Percentiles rank a stretch among this genome's conserved stretches.
These are phyloP conservation scores for Penicillium mononematosum DNA, from an alignment of 495 filamentous ascomycete genomes.

Conservation along the genomic window DNA sequence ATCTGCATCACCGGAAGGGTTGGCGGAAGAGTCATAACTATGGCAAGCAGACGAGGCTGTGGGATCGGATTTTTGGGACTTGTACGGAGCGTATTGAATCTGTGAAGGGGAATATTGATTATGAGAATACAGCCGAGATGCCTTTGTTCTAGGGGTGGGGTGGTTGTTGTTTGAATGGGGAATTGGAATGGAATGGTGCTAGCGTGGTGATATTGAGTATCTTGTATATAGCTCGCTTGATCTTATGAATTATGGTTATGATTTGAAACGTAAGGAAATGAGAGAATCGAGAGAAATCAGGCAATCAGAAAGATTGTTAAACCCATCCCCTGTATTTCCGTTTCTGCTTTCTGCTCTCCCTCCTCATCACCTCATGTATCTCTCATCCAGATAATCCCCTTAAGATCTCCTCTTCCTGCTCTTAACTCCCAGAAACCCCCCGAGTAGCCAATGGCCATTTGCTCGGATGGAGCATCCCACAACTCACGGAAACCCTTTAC, in stretches of 20 bases:
- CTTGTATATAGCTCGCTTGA: background rate
- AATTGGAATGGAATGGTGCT: background rate
- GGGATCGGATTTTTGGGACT: slow-evolving; percentile 45
- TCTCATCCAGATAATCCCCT: too few relatives aligned
- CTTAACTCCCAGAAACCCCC: too few relatives aligned
- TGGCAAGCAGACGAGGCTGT: slow-evolving; percentile 45
- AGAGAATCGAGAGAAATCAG: too few relatives aligned
- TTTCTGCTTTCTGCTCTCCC: too few relatives aligned
- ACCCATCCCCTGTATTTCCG: too few relatives aligned
- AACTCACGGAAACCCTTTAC: too few relatives aligned
- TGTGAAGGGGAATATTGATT: slow-evolving; percentile 36
- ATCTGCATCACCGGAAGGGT: slow-evolving; percentile 45
- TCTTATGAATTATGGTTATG: background rate
- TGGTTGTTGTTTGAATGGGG: background rate
- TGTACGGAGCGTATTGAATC: slow-evolving; percentile 39
- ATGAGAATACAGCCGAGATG: slow-evolving; percentile 33
- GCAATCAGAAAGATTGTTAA: too few relatives aligned
- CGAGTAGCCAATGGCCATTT: too few relatives aligned
- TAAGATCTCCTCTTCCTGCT: too few relatives aligned
- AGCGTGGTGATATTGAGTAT: background rate
- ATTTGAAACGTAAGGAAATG: too few relatives aligned
- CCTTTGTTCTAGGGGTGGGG: slow-evolving; percentile 22
- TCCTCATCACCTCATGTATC: too few relatives aligned
- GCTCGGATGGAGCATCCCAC: too few relatives aligned
- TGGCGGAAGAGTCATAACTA: slow-evolving; percentile 48